Evolutionary conservation across 805 yeast species (phyloP).

Genomic region (Myxozyma neotropica): DNA sequence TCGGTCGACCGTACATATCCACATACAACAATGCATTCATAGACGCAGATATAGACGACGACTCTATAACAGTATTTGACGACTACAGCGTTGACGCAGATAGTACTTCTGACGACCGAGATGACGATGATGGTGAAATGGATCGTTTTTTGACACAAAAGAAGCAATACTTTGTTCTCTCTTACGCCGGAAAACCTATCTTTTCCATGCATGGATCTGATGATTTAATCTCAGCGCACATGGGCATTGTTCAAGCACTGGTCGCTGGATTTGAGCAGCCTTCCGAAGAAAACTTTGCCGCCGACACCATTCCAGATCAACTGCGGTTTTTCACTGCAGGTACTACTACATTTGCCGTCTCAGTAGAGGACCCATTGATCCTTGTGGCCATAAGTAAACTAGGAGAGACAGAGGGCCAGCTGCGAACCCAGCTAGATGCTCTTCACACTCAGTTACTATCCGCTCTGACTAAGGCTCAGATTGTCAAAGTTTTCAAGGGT

Average conservation of each 20-base stretch:
- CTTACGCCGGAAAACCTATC: constrained; percentile 87
- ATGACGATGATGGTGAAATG: constrained; percentile 34
- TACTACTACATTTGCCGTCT: constrained; percentile 57
- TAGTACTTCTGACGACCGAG: constrained; percentile 2
- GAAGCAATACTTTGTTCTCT: constrained; percentile 77
- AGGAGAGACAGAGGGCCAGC: constrained; percentile 43
- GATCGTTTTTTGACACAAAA: constrained; percentile 44
- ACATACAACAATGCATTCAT: constrained; percentile 32
- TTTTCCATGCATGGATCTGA: constrained; percentile 77
- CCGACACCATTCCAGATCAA: constrained; percentile 20
- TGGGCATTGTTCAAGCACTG: constrained; percentile 80
- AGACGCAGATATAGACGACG: constrained; percentile 34
- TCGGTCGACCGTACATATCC: constrained; percentile 15
- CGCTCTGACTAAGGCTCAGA: constrained; percentile 77
- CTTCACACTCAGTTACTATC: constrained; percentile 79
- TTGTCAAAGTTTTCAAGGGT: constrained; percentile 64
- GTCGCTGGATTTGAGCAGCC: constrained; percentile 62
- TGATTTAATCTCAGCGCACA: constrained; percentile 64
- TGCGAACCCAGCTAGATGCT: constrained; percentile 66
- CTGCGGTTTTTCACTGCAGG: constrained; percentile 51
- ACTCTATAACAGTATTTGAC: constrained; percentile 34
- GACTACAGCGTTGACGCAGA: constrained; percentile 37
- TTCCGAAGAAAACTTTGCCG: constrained; percentile 33
- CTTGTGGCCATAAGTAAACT: constrained; percentile 61
- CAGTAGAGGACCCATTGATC: constrained; percentile 68